These are phyloP conservation scores for Cucumis hystrix DNA, from an alignment of 306 rosid species.

Conservation along the genomic window DNA sequence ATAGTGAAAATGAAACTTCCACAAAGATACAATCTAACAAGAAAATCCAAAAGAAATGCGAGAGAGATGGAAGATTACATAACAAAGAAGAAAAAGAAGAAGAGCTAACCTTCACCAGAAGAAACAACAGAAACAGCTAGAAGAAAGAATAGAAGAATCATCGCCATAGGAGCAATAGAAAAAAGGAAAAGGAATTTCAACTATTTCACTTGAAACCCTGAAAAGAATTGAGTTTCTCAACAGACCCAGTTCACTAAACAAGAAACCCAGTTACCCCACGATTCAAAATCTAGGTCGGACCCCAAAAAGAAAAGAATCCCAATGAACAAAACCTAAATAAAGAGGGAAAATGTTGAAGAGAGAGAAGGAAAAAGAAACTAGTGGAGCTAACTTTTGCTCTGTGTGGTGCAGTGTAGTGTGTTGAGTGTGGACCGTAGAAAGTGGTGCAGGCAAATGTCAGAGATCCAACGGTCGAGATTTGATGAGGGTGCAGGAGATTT, in stretches of 20 bases:
- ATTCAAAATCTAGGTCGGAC: constrained; percentile 4
- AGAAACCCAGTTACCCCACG: background rate
- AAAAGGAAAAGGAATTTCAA: background rate
- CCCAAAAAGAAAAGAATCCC: background rate
- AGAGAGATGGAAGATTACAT: background rate
- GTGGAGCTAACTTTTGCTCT: background rate
- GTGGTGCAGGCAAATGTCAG: constrained; percentile 1
- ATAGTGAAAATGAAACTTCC: background rate
- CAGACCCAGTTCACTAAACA: background rate
- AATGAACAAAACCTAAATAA: background rate
- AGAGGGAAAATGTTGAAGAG: background rate
- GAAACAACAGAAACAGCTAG: constrained; percentile 32
- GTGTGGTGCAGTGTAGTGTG: background rate
- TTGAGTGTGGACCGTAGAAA: background rate
- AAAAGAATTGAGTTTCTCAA: background rate
- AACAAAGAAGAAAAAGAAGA: background rate
- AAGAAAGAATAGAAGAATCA: constrained; percentile 26
- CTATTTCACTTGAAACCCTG: background rate
- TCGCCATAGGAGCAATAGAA: constrained; percentile 20
- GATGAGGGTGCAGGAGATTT: constrained; percentile 6
- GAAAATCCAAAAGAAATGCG: background rate
- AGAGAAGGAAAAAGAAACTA: background rate
- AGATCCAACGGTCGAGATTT: constrained; percentile 19
- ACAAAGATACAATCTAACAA: background rate
- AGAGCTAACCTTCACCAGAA: constrained; percentile 33